A percentile compares a stretch with the other conserved stretches of the same genome.
Conservation (phyloP, 129 eudicot species). For the Flaveria sonorensis region DNA sequence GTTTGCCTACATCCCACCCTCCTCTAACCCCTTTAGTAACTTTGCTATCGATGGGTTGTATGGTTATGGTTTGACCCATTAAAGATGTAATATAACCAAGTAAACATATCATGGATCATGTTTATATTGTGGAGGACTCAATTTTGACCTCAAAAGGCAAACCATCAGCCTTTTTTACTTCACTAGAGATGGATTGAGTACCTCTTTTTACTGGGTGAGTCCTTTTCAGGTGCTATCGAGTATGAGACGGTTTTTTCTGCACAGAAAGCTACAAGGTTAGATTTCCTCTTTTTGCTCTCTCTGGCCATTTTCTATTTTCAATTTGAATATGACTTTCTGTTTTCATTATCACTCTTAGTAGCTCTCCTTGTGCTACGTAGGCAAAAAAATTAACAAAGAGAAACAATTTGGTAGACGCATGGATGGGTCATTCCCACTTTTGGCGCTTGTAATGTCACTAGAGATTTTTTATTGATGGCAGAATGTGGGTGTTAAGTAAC, state of each 20-base stretch:
- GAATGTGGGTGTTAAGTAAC: not conserved
- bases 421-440: not conserved
- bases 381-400: not conserved
- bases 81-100: not conserved
- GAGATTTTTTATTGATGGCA: not conserved
- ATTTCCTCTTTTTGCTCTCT: not conserved
- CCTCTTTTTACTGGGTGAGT: not conserved
- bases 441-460: not conserved
- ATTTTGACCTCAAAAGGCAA: not conserved
- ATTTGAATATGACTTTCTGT: not conserved
- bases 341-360: not conserved
- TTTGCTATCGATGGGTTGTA: too few species aligned
- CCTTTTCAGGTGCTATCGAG: constrained; percentile 7
- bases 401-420: not conserved
- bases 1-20: too few species aligned
- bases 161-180: not conserved
- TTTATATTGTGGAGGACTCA: not conserved
- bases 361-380: not conserved
- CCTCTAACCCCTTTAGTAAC: too few species aligned
- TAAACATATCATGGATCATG: not conserved
- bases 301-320: not conserved
- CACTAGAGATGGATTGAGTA: not conserved
- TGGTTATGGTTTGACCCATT: not conserved
- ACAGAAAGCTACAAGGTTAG: not conserved
- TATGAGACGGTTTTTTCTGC: constrained; percentile 3